Conservation (phyloP, 202 grass and related monocot genomes). For the Saccharum hybrid region DNA sequence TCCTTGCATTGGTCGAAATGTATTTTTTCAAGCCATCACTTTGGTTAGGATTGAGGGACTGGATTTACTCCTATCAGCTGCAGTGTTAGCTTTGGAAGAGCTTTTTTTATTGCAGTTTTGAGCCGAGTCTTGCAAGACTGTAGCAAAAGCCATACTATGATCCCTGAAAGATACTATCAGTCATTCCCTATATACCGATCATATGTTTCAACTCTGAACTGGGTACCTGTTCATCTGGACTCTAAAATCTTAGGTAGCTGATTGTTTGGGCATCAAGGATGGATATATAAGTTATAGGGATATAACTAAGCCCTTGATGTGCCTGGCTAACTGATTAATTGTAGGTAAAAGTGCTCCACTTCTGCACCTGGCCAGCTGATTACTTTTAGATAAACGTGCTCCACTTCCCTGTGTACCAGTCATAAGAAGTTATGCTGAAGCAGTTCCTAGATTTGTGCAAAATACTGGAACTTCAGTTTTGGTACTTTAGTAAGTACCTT, state of each 20-base stretch:
- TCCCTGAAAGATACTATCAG: conserved; percentile 17
- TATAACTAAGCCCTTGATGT: background rate
- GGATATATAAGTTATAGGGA: conserved; percentile 9
- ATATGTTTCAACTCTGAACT: background rate
- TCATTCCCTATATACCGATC: conserved; percentile 1
- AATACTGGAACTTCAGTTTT: background rate
- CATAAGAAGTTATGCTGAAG: background rate
- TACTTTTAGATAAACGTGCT: background rate
- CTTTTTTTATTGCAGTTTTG: conserved; percentile 31
- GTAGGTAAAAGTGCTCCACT: conserved; percentile 28
- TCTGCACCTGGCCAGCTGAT: background rate
- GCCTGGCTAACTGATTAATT: background rate
- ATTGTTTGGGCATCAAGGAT: background rate
- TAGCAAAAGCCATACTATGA: background rate
- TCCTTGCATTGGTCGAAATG: conserved; percentile 37
- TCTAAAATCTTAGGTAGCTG: conserved; percentile 1
- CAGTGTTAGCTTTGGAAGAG: conserved; percentile 4
- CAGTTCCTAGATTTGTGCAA: too few species aligned
- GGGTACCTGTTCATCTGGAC: conserved; percentile 3
- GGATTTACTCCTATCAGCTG: conserved; percentile 29
- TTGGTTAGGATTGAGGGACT: conserved; percentile 15
- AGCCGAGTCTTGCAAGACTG: conserved; percentile 33
- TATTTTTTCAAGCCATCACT: conserved; percentile 20
- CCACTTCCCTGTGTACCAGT: background rate
- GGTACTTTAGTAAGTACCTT: background rate